These are phyloP conservation scores for Penicillium janthinellum DNA, from an alignment of 2,329 filamentous ascomycete genomes.

Conservation along the genomic window DNA sequence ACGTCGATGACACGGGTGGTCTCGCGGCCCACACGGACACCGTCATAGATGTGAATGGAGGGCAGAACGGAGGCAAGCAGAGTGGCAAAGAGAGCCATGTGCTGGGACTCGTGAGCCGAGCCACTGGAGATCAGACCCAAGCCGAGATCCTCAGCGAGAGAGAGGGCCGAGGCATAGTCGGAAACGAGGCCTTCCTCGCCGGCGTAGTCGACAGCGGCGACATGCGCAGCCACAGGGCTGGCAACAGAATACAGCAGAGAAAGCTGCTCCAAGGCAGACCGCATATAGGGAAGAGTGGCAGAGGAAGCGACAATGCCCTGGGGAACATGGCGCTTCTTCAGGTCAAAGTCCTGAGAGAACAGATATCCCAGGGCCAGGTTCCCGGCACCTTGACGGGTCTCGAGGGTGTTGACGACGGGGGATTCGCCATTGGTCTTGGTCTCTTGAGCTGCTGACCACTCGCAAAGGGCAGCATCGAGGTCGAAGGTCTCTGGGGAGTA, in stretches of 20 bases:
- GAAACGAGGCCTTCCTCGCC: constrained; percentile 72
- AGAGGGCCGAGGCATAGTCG: constrained; percentile 81
- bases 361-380: constrained; percentile 93
- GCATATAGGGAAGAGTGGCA: constrained; percentile 76
- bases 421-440: constrained; percentile 80
- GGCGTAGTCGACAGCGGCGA: constrained; percentile 86
- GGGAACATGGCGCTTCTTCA: constrained; percentile 86
- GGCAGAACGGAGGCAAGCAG: constrained; percentile 75
- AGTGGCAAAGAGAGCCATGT: constrained; percentile 89
- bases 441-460: constrained; percentile 71
- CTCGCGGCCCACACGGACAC: constrained; percentile 78
- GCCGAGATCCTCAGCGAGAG: constrained; percentile 84
- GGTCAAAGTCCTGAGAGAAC: constrained; percentile 94
- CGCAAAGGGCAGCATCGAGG: constrained; percentile 77
- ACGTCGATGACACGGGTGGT: constrained; percentile 80
- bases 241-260: constrained; percentile 87
- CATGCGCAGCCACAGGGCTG: constrained; percentile 88
- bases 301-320: constrained; percentile 89
- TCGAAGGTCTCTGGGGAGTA: constrained; percentile 95
- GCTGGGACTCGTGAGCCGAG: constrained; percentile 88
- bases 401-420: constrained; percentile 75
- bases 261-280: constrained; percentile 85
- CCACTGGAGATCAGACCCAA: constrained; percentile 81
- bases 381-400: constrained; percentile 87
- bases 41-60: constrained; percentile 87